phyloP scores from a whole-genome alignment of 2,329 filamentous ascomycete species.

The Arthroderma uncinatum region DNA sequence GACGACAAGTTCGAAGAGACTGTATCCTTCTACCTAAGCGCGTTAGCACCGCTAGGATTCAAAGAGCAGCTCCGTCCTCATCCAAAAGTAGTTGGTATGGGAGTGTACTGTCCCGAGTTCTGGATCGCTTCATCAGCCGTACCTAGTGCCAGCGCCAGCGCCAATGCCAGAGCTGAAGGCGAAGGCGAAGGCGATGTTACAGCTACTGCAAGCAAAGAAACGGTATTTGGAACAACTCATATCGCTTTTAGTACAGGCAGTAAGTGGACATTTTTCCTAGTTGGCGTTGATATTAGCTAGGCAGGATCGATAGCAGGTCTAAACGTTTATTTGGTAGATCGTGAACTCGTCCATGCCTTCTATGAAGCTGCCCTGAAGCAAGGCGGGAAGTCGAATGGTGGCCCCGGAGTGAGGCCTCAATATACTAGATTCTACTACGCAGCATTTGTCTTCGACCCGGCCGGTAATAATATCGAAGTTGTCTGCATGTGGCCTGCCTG shows the following conservation, averaged over 20 bases:
- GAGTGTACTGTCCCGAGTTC: slow-evolving; percentile 22
- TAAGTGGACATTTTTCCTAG: slow-evolving; percentile 12
- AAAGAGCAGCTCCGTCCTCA: slow-evolving; percentile 22
- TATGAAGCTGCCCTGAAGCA: slow-evolving; percentile 34
- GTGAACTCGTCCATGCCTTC: slow-evolving; percentile 36
- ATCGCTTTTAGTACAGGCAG: slow-evolving; percentile 20
- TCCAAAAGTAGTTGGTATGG: slow-evolving; percentile 21
- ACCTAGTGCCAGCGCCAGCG: slow-evolving; percentile 8
- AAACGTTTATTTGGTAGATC: slow-evolving; percentile 22
- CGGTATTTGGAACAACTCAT: slow-evolving; percentile 15
- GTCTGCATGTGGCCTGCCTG: slow-evolving; percentile 23
- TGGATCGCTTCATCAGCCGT: slow-evolving; percentile 18
- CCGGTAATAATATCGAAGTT: slow-evolving; percentile 45
- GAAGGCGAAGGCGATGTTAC: slow-evolving; percentile 8
- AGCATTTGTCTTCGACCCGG: slow-evolving; percentile 41
- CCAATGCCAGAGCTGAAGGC: too few species aligned
- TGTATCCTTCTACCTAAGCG: slow-evolving; percentile 22
- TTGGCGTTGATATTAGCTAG: neutral
- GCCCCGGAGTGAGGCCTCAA: slow-evolving; percentile 36
- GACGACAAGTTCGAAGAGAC: slow-evolving; percentile 21
- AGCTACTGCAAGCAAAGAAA: slow-evolving; percentile 5
- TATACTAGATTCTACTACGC: slow-evolving; percentile 42
- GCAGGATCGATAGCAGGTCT: neutral
- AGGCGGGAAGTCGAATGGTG: slow-evolving; percentile 41
- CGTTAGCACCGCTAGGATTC: slow-evolving; percentile 22